Evolutionary conservation across 192 early-diverging fungal species (phyloP).

Genomic region (Linnemannia elongata): DNA sequence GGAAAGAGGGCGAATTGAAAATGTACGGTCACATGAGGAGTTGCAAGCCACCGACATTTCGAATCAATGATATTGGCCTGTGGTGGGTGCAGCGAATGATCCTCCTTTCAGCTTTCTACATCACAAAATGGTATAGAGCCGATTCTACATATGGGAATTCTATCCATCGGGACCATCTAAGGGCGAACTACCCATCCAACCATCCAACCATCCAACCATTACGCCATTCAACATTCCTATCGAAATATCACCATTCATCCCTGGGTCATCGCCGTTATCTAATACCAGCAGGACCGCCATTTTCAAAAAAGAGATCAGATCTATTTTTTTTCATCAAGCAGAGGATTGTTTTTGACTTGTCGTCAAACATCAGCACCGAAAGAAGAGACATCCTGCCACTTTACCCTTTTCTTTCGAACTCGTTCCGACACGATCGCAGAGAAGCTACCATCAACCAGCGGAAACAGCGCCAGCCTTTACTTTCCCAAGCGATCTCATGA

Average conservation of each 20-base stretch:
- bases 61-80: neutral
- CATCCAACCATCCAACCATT: conserved; percentile 22
- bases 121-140: conserved; percentile 40
- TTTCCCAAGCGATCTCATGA: neutral
- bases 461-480: neutral
- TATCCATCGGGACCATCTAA: neutral
- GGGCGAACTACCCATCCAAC: conserved; percentile 14
- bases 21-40: neutral
- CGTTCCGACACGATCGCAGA: neutral
- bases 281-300: neutral
- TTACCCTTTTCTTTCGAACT: neutral
- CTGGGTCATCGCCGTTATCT: conserved; percentile 74
- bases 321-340: conserved; percentile 69
- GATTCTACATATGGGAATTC: conserved; percentile 15
- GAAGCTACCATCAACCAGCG: neutral
- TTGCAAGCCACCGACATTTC: neutral
- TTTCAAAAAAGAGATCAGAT: conserved; percentile 61
- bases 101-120: conserved; percentile 45
- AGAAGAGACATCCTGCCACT: neutral
- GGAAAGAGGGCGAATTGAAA: neutral
- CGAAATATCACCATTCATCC: conserved; percentile 16
- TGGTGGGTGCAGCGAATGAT: conserved; percentile 8
- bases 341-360: neutral
- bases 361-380: neutral
- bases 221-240: neutral